Percentiles rank a stretch among this genome's conserved stretches.
phyloP scores from a whole-genome alignment of 768 basidiomycete genomes.

The Tephrocybe rancida region DNA sequence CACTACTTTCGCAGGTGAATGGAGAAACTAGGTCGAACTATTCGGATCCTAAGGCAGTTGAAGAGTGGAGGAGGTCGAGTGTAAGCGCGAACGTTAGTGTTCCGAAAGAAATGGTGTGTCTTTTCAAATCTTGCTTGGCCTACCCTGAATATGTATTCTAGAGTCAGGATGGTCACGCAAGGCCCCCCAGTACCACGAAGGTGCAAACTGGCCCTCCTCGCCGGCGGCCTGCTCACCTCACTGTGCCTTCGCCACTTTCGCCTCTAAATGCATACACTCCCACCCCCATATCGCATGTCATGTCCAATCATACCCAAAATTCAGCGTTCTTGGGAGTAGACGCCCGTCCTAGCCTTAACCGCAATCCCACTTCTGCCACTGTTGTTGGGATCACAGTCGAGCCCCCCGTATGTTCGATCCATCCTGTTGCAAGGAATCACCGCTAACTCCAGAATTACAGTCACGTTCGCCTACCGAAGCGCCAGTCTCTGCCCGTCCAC shows the following conservation, averaged over 20 bases:
- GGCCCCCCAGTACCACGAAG: not conserved
- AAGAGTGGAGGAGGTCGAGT: conserved; percentile 21
- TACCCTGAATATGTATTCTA: not conserved
- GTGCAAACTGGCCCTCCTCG: conserved; percentile 8
- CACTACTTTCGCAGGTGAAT: not conserved
- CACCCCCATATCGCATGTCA: not conserved
- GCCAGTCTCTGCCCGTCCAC: conserved; percentile 9
- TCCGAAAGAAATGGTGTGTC: conserved; percentile 13
- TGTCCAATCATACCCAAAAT: conserved; percentile 4
- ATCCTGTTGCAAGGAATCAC: not conserved
- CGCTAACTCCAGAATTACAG: conserved; percentile 6
- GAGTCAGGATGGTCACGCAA: not conserved
- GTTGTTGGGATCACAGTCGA: conserved; percentile 21
- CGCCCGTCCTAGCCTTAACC: conserved; percentile 2
- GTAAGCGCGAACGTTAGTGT: conserved; percentile 3
- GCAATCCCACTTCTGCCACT: conserved; percentile 8
- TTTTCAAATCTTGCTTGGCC: not conserved
- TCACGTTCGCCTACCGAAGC: conserved; percentile 22
- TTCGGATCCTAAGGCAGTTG: conserved; percentile 16
- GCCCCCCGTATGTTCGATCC: conserved; percentile 18
- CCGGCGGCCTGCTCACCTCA: conserved; percentile 20
- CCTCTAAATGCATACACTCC: not conserved
- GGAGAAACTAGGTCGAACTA: conserved; percentile 12
- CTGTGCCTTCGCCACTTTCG: conserved; percentile 21
- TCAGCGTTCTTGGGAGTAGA: not conserved